Percentiles rank a stretch among this genome's conserved stretches.
phyloP scores from a whole-genome alignment of 2,329 filamentous ascomycete genomes.

The Penicillium hesseltinei region DNA sequence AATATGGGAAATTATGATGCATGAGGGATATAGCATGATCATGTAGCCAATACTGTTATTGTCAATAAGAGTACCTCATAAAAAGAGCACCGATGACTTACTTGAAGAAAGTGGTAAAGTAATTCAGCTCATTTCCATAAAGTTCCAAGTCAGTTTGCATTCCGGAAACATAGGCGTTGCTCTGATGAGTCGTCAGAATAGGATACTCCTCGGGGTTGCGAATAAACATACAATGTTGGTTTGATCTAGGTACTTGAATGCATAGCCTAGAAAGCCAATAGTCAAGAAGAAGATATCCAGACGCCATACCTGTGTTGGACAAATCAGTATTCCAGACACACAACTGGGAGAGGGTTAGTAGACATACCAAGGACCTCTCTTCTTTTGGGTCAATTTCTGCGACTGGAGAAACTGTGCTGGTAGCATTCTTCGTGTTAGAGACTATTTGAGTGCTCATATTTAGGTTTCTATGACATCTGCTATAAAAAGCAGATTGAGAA shows the following conservation, averaged over 20 bases:
- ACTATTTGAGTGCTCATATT: background rate
- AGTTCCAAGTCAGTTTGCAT: background rate
- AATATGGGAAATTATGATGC: background rate
- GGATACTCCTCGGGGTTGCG: background rate
- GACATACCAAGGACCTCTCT: background rate
- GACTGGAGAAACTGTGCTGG: background rate
- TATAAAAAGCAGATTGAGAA: background rate
- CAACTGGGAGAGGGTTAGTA: background rate
- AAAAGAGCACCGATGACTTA: background rate
- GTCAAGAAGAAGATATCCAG: background rate
- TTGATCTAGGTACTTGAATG: background rate
- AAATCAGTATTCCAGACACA: background rate
- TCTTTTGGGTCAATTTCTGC: background rate
- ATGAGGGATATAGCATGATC: background rate
- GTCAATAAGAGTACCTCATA: background rate
- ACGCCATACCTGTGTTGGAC: background rate
- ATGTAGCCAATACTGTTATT: background rate
- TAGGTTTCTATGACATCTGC: background rate
- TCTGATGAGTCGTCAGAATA: background rate
- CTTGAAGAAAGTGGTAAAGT: background rate
- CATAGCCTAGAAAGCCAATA: background rate
- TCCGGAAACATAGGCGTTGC: background rate
- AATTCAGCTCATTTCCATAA: background rate
- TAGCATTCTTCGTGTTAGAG: background rate
- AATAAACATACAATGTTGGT: background rate